Evolutionary conservation across 257 asterid genomes (phyloP), one percentile per base, ranked within the genome.

Genomic region (Coffea canephora): DNA sequence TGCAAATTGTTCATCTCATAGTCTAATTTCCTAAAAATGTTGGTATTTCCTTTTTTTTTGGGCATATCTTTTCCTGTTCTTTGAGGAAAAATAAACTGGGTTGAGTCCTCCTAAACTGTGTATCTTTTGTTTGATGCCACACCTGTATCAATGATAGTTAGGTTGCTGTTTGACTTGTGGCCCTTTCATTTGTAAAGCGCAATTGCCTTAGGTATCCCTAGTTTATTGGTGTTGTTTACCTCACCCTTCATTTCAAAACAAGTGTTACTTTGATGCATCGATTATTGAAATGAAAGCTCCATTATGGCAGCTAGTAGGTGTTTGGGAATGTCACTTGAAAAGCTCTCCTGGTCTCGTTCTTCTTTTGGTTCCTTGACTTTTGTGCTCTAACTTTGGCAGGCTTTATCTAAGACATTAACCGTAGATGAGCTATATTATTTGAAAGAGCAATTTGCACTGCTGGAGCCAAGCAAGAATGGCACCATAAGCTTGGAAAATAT

Each of bases 381-480:
- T 57, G 69, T 62, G 45, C 45, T 79, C 41, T 39, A 72, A 71
- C 43, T 71, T 48, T 82, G 67, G 85, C 84, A 88, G 91, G 88
- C 91, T 77, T 79, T 88, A 74, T 88, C 91, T n/a, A 88, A 88
- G 81, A 86, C 91, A 27, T 73, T 88, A 79, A 86, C 90, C 11
- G 88, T 81, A 64, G 90, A 88, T 81, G 90, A 88, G 80, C 78
- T 84, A 59, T 88, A 78, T 77, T 86, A 88, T 79, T 80, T 88
- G 88, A 88, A 79, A 84, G 91, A 88, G 84, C 91, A 88, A 81
- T 88, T 84, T 77, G 75, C 86, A 0, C 74, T 86, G 79, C 80
- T 88, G 80, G 87, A 84, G 81, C 91, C 91, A 39, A 88, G 65
- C 87, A 88, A 86, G 79, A 88, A 84, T 74, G 90, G 90, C 77